Evolutionary conservation across 768 basidiomycete genomes (phyloP), one percentile per base, ranked within the genome.

Genomic region (Sutorius australiensis): DNA sequence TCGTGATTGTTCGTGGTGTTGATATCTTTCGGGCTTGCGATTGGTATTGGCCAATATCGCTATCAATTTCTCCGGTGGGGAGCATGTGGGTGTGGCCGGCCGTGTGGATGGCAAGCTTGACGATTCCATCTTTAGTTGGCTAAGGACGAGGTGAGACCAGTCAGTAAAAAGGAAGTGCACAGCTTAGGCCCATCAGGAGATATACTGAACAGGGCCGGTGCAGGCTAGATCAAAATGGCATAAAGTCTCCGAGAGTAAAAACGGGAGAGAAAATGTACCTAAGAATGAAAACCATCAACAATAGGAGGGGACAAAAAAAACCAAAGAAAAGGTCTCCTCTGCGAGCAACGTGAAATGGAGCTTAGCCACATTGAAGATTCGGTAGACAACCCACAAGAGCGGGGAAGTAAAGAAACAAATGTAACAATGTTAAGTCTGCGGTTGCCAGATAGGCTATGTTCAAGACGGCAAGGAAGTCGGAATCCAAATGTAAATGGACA

Each of bases 81-180:
- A 59, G 32, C 58, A 53, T 61, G 56, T 84, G 73, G 30, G 78
- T 87, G 65, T 84, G 84, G 6, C 95, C 95, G 16, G 81, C 79
- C 37, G 75, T 71, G 68, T 97, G 92, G 36, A 88, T 80, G 3
- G 83, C 90, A 60, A 89, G 59, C 68, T 98, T 98, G 48, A 98
- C 67, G 45, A 91, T 62, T 58, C 84, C 79, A 36, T 83, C 71
- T 41, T 77, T 69, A 53, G 82, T 89, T 10, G 90, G 89, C 89
- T 90, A 50, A 39, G 21, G 28, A 14, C 13, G n/a, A 28, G 16
- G 34, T 21, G 28, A 11, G 17, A 50, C 53, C 38, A 40, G 51
- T 53, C 40, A 54, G 44, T n/a, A 28, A 42, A 45, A 30, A 4
- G 13, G 24, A 19, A 28, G 3, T 13, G 10, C 16, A 3, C n/a